Percentiles rank a stretch among this genome's conserved stretches.
Conservation (phyloP, 192 early-diverging fungal genomes). For the Coemansia sp. region DNA sequence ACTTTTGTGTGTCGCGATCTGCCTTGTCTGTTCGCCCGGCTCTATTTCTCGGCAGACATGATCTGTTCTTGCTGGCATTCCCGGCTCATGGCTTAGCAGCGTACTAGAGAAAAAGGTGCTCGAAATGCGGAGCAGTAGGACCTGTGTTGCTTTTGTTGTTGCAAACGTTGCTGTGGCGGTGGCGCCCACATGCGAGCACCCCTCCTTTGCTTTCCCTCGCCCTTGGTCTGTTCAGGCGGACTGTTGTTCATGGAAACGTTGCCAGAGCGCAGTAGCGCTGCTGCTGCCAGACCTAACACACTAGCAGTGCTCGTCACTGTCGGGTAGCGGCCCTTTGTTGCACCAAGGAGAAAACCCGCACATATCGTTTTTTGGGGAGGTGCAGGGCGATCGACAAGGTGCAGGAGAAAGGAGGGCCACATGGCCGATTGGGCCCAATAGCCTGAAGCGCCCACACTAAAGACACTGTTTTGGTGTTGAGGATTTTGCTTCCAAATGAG, state of each 20-base stretch:
- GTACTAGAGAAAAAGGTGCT: not conserved
- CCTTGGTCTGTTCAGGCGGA: not conserved
- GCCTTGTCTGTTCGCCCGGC: not conserved
- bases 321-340: not conserved
- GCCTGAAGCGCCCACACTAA: constrained; percentile 1
- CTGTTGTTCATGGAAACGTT: not conserved
- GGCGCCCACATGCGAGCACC: not conserved
- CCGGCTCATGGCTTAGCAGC: not conserved
- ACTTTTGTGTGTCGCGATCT: not conserved
- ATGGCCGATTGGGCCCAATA: not conserved
- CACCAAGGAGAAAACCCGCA: not conserved
- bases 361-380: not conserved
- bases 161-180: not conserved
- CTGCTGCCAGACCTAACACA: not conserved
- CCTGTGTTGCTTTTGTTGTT: not conserved
- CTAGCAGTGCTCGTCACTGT: not conserved
- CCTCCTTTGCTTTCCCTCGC: not conserved
- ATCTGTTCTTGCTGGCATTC: not conserved
- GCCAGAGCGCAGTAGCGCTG: not conserved
- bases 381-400: constrained; percentile 9
- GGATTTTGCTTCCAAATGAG: not conserved
- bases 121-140: not conserved
- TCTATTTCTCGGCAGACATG: not conserved
- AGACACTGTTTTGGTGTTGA: not conserved
- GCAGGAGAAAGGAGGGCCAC: constrained; percentile 2